Base-by-base conservation (phyloP, 2,329 filamentous ascomycete species). In the Ceratocystis variospora region DNA sequence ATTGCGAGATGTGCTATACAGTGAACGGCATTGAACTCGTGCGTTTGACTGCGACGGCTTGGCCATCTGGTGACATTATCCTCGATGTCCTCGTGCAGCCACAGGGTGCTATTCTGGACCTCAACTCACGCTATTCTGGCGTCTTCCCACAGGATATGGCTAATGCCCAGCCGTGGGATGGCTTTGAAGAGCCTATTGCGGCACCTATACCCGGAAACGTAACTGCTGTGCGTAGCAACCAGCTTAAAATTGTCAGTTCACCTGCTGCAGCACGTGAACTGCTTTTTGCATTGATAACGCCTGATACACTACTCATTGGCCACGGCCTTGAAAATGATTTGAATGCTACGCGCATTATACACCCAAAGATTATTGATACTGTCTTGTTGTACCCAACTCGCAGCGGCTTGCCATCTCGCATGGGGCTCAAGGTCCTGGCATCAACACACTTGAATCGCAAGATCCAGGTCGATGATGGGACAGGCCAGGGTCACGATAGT, bases 1-100 rank as follows among this genome's bases (percentile, higher is more conserved):
- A 99, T 74, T 97, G 94, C 72, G 94, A 99, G 73, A 99, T 99
- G 94, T 90, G 89, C 3, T 97, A 96, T 73, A 99, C 95, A 0
- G 89, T 89, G 0, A 76, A 87, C 62, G 94, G 95, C 0, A 78
- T 97, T 70, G 94, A 99, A 74, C 81, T 99, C 19, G 87, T 97
- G 66, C 89, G 94, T 7, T 76, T 99, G 2, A 97, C 94, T 0
- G 92, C 89, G 4, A 87, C 93, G 2, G 85, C 87, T 8, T 99
- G 94, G 92, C 93, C 93, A 0, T 78, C 81, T 7, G 88, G 89
- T 22, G 82, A 86, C 64, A 81, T 82, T 64, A 75, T 99, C 0
- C 77, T 97, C 4, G 94, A 99, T 72, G 81, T 96, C 0, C 81
- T 97, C 0, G 92, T 97, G 6, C 83, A 86, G 59, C 93, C 93